Evolutionary conservation across 495 filamentous ascomycete species (phyloP).

Genomic region (Penicillium atrosanguineum): DNA sequence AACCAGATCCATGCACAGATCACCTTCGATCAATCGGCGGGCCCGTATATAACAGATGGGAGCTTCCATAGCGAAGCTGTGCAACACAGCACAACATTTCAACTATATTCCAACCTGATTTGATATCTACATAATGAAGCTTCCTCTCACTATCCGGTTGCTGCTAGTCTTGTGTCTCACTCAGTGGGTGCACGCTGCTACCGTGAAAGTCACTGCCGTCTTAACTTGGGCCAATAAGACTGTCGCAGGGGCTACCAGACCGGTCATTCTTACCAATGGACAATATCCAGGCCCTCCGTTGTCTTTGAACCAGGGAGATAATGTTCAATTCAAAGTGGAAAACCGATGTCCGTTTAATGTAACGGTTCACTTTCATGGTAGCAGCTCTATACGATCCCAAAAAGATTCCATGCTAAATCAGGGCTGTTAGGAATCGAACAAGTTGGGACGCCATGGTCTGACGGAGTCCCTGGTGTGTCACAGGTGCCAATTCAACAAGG

Average conservation of each 20-base stretch:
- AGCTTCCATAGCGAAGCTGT: constrained; percentile 2
- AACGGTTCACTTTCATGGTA: constrained; percentile 54
- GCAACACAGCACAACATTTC: constrained; percentile 1
- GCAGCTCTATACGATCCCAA: background rate
- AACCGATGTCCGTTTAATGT: constrained; percentile 55
- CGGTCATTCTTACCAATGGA: constrained; percentile 59
- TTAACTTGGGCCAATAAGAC: constrained; percentile 31
- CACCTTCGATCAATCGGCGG: background rate
- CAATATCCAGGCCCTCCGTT: constrained; percentile 59
- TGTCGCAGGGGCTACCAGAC: constrained; percentile 33
- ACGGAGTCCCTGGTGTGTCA: constrained; percentile 53
- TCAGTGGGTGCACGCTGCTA: constrained; percentile 16
- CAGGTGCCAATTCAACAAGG: constrained; percentile 45
- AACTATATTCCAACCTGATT: background rate
- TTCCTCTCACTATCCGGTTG: background rate
- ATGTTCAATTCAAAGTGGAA: constrained; percentile 56
- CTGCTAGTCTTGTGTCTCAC: constrained; percentile 14
- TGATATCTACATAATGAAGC: constrained; percentile 7
- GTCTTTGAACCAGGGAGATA: constrained; percentile 58
- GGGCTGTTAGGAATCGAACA: constrained; percentile 33
- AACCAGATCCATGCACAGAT: background rate
- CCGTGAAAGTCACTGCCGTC: constrained; percentile 31
- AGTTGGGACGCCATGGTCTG: constrained; percentile 45
- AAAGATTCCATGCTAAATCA: background rate
- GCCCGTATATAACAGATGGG: constrained; percentile 5